Conservation (phyloP, 768 basidiomycete species). For the Daedalea quercina region DNA sequence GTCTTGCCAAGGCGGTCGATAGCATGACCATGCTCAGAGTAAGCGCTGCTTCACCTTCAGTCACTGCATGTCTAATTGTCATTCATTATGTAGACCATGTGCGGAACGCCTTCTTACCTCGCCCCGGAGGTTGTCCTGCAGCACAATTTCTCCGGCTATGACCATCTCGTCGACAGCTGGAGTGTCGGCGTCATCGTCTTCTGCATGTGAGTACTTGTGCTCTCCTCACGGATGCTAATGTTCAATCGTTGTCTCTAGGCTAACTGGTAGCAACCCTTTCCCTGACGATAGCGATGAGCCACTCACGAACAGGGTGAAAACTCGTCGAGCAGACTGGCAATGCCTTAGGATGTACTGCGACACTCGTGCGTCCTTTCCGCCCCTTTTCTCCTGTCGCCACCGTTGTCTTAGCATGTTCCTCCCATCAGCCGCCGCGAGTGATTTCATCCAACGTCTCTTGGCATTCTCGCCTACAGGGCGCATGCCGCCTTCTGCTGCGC, state of each 20-base stretch:
- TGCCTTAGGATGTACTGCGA: slow-evolving; percentile 34
- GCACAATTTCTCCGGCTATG: slow-evolving; percentile 64
- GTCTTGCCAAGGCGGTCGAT: slow-evolving; percentile 88
- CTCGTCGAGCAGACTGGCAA: slow-evolving; percentile 58
- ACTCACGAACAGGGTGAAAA: slow-evolving; percentile 54
- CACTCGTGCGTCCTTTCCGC: slow-evolving; percentile 36
- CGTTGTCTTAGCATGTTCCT: background rate
- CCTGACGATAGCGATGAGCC: slow-evolving; percentile 60
- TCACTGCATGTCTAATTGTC: background rate
- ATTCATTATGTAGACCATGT: slow-evolving; percentile 43
- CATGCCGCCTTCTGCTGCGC: slow-evolving; percentile 66
- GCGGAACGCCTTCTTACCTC: slow-evolving; percentile 92
- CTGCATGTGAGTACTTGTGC: slow-evolving; percentile 58
- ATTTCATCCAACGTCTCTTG: slow-evolving; percentile 66
- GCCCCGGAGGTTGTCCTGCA: slow-evolving; percentile 87
- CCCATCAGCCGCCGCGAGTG: slow-evolving; percentile 34
- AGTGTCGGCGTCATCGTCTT: slow-evolving; percentile 93
- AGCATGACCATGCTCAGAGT: slow-evolving; percentile 72
- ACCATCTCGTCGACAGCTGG: slow-evolving; percentile 91
- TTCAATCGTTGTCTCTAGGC: slow-evolving; percentile 33
- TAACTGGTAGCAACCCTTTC: slow-evolving; percentile 76
- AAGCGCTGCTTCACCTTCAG: slow-evolving; percentile 16
- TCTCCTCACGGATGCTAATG: background rate
- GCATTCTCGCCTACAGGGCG: slow-evolving; percentile 54
- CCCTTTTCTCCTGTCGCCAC: slow-evolving; percentile 13